A percentile compares a stretch with the other conserved stretches of the same genome.
Conservation (phyloP, 768 basidiomycete species). For the Mycena indigotica region DNA sequence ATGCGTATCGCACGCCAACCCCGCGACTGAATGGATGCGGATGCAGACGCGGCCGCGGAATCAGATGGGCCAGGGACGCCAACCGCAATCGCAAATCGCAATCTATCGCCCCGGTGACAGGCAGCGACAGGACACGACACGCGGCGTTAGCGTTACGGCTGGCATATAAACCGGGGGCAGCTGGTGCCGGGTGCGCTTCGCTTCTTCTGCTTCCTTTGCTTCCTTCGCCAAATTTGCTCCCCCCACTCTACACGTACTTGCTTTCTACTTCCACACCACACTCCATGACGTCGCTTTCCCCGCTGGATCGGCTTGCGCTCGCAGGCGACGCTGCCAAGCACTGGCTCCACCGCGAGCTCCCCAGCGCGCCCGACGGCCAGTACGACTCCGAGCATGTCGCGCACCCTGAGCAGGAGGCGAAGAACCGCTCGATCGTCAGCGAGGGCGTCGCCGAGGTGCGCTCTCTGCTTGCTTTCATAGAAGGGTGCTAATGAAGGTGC, state of each 20-base stretch:
- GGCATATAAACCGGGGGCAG: no score
- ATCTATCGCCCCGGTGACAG: no score
- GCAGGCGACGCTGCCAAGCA: neutral
- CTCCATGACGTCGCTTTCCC: neutral
- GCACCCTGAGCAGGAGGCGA: conserved; percentile 16
- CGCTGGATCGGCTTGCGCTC: neutral
- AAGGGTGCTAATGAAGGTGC: neutral
- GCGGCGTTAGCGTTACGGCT: no score
- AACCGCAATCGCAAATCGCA: no score
- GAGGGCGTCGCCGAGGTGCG: conserved; percentile 30
- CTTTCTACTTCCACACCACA: neutral
- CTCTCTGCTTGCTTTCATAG: neutral
- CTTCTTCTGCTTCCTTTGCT: neutral
- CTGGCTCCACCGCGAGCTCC: conserved; percentile 7
- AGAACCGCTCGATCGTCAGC: conserved; percentile 29
- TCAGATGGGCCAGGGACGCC: no score
- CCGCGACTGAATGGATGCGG: no score
- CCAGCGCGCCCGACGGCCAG: conserved; percentile 37
- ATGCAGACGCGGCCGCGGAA: no score
- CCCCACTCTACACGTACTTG: neutral
- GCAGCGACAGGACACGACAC: no score
- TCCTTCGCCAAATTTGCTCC: no score
- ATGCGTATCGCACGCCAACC: no score
- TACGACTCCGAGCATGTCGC: conserved; percentile 33
- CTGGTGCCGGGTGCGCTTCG: conserved; percentile 1